Base-by-base conservation (phyloP, 176 grass and related monocot species). In the Avena insularis region DNA sequence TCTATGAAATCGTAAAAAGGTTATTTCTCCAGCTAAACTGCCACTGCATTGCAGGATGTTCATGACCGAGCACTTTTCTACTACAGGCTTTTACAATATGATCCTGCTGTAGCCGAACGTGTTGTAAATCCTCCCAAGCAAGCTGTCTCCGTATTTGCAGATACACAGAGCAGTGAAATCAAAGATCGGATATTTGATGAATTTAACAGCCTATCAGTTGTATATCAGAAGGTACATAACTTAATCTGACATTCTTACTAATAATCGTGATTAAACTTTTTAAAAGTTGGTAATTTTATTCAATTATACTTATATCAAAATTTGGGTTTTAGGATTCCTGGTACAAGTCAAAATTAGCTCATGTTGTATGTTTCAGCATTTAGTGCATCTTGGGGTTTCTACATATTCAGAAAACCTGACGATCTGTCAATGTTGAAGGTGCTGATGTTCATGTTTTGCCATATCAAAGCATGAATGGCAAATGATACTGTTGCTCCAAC, bases 111-210 rank as follows among this genome's bases (percentile, higher is more conserved):
- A 58, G 97, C 97, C 43, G 97, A 99, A 80, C 61, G 84, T 84
- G 94, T 99, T 29, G 94, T 99, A 76, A 99, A 99, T 71, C 97
- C 97, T 83, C 97, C 97, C 36, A 99, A 99, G 82, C 97, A 97
- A 93, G 97, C 97, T 87, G 91, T 99, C 47, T 99, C 97, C 17
- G 92, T 99, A 75, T 99, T 99, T 99, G 97, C 97, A 71, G 97
- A 99, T 77, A 86, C 87, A 17, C 97, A 99, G 88, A 97, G 91
- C 78, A 92, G 88, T 83, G 97, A 99, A 97, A 93, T 94, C 14
- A 99, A 99, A 90, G 97, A 99, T 71, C 82, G 97, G 14, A 99
- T 97, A 90, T 97, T 99, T 84, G 97, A 99, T 96, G 97, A 99
- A 84, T 97, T 97, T 87, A 99, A 92, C 77, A 91, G 94, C 63